Evolutionary conservation across 805 yeast genomes (phyloP).

Genomic region (Diddensiella santjacobensis): DNA sequence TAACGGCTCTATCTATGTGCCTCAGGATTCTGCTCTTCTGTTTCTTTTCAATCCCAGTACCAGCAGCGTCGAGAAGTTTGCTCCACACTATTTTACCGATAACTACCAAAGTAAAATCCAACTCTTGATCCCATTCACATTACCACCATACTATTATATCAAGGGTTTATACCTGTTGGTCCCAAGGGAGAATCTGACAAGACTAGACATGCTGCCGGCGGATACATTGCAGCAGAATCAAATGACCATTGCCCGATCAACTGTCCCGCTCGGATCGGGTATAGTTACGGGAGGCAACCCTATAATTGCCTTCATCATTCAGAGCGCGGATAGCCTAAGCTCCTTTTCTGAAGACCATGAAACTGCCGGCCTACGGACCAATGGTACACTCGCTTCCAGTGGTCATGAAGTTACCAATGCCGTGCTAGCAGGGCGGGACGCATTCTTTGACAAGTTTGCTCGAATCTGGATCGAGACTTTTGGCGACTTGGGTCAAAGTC

Average conservation of each 20-base stretch:
- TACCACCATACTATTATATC: slow-evolving; percentile 20
- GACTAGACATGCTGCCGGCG: neutral
- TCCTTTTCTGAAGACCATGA: neutral
- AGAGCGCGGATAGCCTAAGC: slow-evolving; percentile 8
- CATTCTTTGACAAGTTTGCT: slow-evolving; percentile 24
- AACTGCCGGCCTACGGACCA: neutral
- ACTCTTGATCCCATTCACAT: slow-evolving; percentile 20
- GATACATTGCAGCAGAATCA: slow-evolving; percentile 12
- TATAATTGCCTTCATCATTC: slow-evolving; percentile 16
- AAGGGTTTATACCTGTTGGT: slow-evolving; percentile 18
- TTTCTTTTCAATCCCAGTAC: slow-evolving; percentile 20
- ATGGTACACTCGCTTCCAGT: neutral
- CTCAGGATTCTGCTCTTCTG: slow-evolving; percentile 17
- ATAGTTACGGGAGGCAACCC: slow-evolving; percentile 9
- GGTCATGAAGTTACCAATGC: slow-evolving; percentile 19
- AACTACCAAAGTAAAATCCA: slow-evolving; percentile 13
- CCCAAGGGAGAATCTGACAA: slow-evolving; percentile 11
- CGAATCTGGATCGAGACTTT: slow-evolving; percentile 18
- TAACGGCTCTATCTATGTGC: slow-evolving; percentile 15
- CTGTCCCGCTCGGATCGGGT: slow-evolving; percentile 12
- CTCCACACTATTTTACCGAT: neutral
- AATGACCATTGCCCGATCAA: slow-evolving; percentile 6
- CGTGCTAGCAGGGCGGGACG: slow-evolving; percentile 15
- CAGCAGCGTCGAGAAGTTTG: too few relatives aligned
- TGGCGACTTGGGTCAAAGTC: slow-evolving; percentile 12